Evolutionary conservation across 1,284 basidiomycete genomes (phyloP).

Genomic region (Papiliotrema fonsecae): DNA sequence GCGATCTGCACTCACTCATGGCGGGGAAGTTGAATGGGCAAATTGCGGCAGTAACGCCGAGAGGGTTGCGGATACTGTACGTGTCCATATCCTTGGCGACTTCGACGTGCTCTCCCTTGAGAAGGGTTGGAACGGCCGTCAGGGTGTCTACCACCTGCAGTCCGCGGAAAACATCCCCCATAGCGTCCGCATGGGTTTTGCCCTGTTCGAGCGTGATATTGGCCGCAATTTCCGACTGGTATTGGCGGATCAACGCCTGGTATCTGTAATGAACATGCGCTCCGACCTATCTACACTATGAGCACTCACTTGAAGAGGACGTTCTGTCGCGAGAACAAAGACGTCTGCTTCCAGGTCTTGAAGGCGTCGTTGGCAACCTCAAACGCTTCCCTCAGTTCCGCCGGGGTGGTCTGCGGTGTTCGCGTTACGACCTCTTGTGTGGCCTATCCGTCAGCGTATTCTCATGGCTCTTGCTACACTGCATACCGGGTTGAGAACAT

Average conservation of each 20-base stretch:
- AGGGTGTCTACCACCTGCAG: conserved; percentile 81
- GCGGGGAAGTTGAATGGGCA: conserved; percentile 83
- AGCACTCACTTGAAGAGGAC: conserved; percentile 70
- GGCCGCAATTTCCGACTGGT: conserved; percentile 49
- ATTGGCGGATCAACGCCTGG: conserved; percentile 46
- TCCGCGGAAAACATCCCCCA: conserved; percentile 84
- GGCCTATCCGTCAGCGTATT: conserved; percentile 52
- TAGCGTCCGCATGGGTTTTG: conserved; percentile 79
- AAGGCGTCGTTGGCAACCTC: conserved; percentile 74
- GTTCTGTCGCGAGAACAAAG: conserved; percentile 73
- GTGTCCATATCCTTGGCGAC: conserved; percentile 96
- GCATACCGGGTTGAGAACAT: conserved; percentile 72
- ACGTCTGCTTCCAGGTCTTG: conserved; percentile 74
- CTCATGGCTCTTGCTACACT: not conserved
- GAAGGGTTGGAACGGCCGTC: conserved; percentile 68
- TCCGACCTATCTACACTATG: not conserved
- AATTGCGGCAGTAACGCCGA: conserved; percentile 59
- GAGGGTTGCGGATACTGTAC: conserved; percentile 33
- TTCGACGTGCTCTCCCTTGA: conserved; percentile 83
- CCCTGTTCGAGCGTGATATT: conserved; percentile 78
- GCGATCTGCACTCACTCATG: conserved; percentile 58
- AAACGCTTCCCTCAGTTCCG: conserved; percentile 76
- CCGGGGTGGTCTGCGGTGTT: conserved; percentile 74
- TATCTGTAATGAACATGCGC: conserved; percentile 19
- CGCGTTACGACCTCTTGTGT: conserved; percentile 78